Evolutionary conservation across 2,329 filamentous ascomycete species (phyloP), one percentile per base, ranked within the genome.

Genomic region (Leptosphaerulina australis): DNA sequence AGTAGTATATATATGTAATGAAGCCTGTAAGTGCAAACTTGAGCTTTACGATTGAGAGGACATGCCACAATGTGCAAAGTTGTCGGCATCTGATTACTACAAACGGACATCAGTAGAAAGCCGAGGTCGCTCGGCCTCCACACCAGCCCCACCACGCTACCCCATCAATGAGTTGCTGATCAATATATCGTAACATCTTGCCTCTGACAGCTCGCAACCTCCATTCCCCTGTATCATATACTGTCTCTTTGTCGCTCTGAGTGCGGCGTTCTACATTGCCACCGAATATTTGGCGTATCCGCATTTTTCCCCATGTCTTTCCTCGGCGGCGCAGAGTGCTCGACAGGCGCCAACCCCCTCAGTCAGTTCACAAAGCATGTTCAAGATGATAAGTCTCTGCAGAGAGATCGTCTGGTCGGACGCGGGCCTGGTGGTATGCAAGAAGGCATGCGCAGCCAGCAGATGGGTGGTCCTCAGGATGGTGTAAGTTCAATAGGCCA

Each of bases 281-380:
- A 26, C 17, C 37, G 30, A 28, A 18, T 26, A 26, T 36, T 34
- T 21, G 24, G 18, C 26, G 36, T 29, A 24, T 29, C 30, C 17
- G 24, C 24, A n/a, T 3, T 44, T 33, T 53, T 49, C 59, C 79
- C 55, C 61, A 97, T 99, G 93, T 97, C 93, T 46, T 97, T 99
- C 75, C 83, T 97, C 67, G 90, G 91, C 76, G 92, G 93, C 64
- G 89, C 93, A 64, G 94, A 97, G 79, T 99, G 94, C 82, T 97
- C 93, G 48, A 95, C 94, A 55, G 91, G 90, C 59, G 91, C 88
- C 69, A 99, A 99, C 75, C 94, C 95, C 50, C 86, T 99, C 67
- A 93, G 90, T 71, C 94, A 97, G 80, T 96, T 99, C 74, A 91
- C 92, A 59, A 99, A 99, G 76, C 92, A 97, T 75, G 90, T 94